phyloP scores from a whole-genome alignment of 2,329 filamentous ascomycete species.

The Boeremia lycopersici region DNA sequence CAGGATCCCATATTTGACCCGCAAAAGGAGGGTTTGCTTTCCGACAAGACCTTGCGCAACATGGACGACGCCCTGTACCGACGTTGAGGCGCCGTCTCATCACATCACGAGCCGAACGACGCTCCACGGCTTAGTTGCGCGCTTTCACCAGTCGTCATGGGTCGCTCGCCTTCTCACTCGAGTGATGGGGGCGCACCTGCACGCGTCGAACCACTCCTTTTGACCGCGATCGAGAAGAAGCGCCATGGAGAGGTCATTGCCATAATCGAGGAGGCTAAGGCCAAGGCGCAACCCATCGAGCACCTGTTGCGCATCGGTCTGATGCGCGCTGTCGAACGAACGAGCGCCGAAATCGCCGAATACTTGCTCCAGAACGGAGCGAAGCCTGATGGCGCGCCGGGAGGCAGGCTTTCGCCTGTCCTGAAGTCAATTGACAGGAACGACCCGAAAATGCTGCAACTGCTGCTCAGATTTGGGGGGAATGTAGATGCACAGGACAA shows the following conservation, averaged over 20 bases:
- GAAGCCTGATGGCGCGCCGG: slow-evolving; percentile 42
- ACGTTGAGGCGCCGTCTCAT: slow-evolving; percentile 14
- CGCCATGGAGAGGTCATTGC: slow-evolving; percentile 38
- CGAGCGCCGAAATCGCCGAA: slow-evolving; percentile 37
- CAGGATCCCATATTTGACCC: not conserved
- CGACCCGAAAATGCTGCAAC: slow-evolving; percentile 36
- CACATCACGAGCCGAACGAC: slow-evolving; percentile 11
- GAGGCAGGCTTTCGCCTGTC: slow-evolving; percentile 38
- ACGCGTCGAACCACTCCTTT: slow-evolving; percentile 43
- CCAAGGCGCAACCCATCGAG: slow-evolving; percentile 38
- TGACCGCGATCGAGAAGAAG: slow-evolving; percentile 44
- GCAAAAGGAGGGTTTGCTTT: not conserved
- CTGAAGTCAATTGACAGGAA: slow-evolving; percentile 39
- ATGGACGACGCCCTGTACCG: slow-evolving; percentile 15
- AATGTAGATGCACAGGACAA: slow-evolving; percentile 45
- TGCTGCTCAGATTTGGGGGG: slow-evolving; percentile 41
- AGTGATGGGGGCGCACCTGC: slow-evolving; percentile 43
- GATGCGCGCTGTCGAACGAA: slow-evolving; percentile 43
- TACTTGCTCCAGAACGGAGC: slow-evolving; percentile 43
- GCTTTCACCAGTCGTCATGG: slow-evolving; percentile 29
- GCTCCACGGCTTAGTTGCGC: not conserved
- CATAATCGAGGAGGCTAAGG: slow-evolving; percentile 44
- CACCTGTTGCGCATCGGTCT: slow-evolving; percentile 46
- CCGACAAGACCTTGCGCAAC: slow-evolving; percentile 11
- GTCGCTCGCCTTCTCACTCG: slow-evolving; percentile 43